Evolutionary conservation across 352 stramenopile genomes (phyloP), one percentile per base, ranked within the genome.

Genomic region (Globisporangium mamillatum): DNA sequence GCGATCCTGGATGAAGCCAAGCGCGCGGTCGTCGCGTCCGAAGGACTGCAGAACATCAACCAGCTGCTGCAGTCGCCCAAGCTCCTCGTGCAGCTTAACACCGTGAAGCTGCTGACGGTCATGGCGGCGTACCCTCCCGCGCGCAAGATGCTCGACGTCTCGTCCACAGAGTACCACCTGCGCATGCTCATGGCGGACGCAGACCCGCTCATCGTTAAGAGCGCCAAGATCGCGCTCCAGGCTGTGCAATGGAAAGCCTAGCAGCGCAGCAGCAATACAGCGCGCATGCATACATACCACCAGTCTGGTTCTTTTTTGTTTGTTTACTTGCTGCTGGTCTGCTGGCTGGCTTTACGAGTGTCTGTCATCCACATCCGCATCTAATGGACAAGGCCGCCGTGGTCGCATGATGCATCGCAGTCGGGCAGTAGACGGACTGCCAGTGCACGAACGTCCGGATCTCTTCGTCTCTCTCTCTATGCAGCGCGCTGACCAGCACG

Each of bases 1-100:
- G 79, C 81, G 3, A 78, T 88, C 14, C 53, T 90, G 64, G 84
- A 92, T 65, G 82, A 92, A 29, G 76, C 82, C 24, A 93, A 93
- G 79, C 79, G 80, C 34, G 70, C 77, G 65, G 79, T 93, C 60
- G 76, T 92, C 41, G 70, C 72, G 16, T 69, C 68, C 32, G 79
- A 89, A 16, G 81, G 71, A 4, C 73, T 91, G 7, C 65, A 74
- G 29, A 71, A 44, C n/a, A 64, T 89, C 46, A 89, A 89, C 53
- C 79, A 88, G 57, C 67, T 93, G 44, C 72, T 94, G 68, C 75
- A 91, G 72, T 77, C 82, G 60, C 71, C 77, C 63, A 84, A 82
- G 58, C 60, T 75, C 44, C 72, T 81, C 38, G 67, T 92, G 54
- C 82, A 91, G 68, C 71, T 94, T 59, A 90, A 91, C 69, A 72